Evolutionary conservation across 192 early-diverging fungal species (phyloP).

Genomic region (Podochytrium sp.): DNA sequence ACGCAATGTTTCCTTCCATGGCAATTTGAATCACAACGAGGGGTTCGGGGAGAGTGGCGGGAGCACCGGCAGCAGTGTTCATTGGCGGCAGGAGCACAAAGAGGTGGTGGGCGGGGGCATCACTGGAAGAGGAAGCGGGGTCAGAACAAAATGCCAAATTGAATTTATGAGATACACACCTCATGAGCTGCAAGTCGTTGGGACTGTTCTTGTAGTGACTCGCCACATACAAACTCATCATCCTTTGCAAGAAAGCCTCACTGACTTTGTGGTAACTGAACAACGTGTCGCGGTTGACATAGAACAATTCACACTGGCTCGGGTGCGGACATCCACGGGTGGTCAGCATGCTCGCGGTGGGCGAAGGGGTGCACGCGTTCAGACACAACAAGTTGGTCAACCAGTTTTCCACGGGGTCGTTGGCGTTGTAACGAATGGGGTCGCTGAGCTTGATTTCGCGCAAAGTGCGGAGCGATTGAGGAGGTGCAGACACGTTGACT

Average conservation of each 20-base stretch:
- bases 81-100: conserved; percentile 95
- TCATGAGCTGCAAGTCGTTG: conserved; percentile 96
- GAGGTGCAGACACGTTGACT: conserved; percentile 20
- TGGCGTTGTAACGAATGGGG: conserved; percentile 89
- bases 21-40: conserved; percentile 90
- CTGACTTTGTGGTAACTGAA: conserved; percentile 98
- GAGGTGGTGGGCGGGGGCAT: conserved; percentile 96
- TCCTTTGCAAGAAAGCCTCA: conserved; percentile 95
- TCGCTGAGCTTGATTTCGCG: conserved; percentile 92
- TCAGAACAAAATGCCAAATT: background rate
- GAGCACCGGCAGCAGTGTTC: conserved; percentile 59
- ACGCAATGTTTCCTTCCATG: conserved; percentile 94
- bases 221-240: conserved; percentile 97
- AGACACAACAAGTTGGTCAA: conserved; percentile 93
- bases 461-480: conserved; percentile 61
- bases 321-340: conserved; percentile 85
- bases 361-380: conserved; percentile 62
- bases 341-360: conserved; percentile 16
- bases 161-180: conserved; percentile 35
- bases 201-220: conserved; percentile 99
- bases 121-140: conserved; percentile 45
- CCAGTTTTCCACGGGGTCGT: conserved; percentile 93
- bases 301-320: conserved; percentile 92
- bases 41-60: conserved; percentile 83
- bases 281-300: conserved; percentile 95